A percentile compares a stretch with the other conserved stretches of the same genome.
Evolutionary conservation across 805 yeast species (phyloP).

Genomic region (Yueomyces sinensis): DNA sequence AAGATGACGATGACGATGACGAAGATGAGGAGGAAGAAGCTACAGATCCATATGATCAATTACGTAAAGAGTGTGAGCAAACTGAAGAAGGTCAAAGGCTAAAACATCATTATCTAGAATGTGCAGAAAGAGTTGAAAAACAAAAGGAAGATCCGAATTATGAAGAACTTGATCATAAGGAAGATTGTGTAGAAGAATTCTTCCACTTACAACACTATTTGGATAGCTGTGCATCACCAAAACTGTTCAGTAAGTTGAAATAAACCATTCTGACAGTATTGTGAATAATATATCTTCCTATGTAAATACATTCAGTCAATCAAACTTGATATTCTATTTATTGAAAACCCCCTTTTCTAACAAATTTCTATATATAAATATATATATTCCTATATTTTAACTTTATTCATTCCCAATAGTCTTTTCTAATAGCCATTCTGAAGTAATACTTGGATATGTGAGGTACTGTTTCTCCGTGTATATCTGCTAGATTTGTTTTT

Average conservation of each 20-base stretch:
- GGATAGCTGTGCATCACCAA: constrained; percentile 86
- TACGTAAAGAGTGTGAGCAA: constrained; percentile 57
- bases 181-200: constrained; percentile 96
- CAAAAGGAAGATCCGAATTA: constrained; percentile 78
- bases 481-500: no score
- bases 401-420: no score
- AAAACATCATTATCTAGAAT: constrained; percentile 85
- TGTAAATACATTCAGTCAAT: no score
- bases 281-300: no score
- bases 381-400: no score
- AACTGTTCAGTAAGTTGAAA: constrained; percentile 74
- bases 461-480: no score
- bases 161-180: constrained; percentile 70
- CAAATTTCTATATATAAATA: no score
- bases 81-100: constrained; percentile 55
- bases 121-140: constrained; percentile 87
- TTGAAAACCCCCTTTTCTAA: no score
- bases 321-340: no score
- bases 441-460: no score
- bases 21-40: constrained; percentile 60
- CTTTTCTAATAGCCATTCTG: no score
- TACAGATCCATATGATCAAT: constrained; percentile 50
- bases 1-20: constrained; percentile 49
- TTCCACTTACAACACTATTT: constrained; percentile 93
- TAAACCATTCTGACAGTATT: no score